Conservation (phyloP, 1,284 basidiomycete genomes). For the Cryptococcus sp. region DNA sequence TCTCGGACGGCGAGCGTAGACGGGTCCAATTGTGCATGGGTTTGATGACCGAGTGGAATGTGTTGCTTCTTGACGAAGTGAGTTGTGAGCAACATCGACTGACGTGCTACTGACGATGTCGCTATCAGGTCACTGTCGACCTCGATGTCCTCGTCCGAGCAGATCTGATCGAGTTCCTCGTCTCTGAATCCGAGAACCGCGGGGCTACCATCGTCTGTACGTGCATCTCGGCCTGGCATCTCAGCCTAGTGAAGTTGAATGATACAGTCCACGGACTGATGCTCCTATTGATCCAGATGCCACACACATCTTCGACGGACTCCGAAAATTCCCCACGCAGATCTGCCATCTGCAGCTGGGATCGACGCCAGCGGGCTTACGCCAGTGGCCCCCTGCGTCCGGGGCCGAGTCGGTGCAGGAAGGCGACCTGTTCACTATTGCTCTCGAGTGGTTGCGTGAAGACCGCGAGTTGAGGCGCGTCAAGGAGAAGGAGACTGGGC, state of each 20-base stretch:
- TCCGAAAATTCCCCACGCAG: conserved; percentile 83
- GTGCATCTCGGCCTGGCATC: conserved; percentile 42
- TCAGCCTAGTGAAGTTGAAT: no score
- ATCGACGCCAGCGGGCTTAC: conserved; percentile 62
- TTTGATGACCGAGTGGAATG: conserved; percentile 92
- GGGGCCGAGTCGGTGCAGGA: conserved; percentile 5
- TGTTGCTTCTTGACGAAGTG: conserved; percentile 89
- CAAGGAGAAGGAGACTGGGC: conserved; percentile 61
- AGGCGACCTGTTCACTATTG: conserved; percentile 67
- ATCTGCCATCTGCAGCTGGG: conserved; percentile 87
- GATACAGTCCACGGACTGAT: not conserved
- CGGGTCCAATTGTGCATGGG: conserved; percentile 96
- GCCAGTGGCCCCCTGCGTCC: conserved; percentile 65
- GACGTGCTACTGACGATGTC: not conserved
- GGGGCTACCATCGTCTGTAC: conserved; percentile 87
- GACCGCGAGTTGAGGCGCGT: conserved; percentile 68
- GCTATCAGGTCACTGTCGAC: conserved; percentile 84
- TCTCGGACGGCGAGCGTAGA: conserved; percentile 93
- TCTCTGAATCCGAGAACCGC: conserved; percentile 75
- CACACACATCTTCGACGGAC: conserved; percentile 93
- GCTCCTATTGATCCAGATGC: conserved; percentile 63
- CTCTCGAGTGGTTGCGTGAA: conserved; percentile 80
- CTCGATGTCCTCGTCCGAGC: conserved; percentile 95
- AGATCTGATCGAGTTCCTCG: conserved; percentile 84
- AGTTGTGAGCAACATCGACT: not conserved